phyloP scores from a whole-genome alignment of 2,329 filamentous ascomycete genomes.

The Pseudonectria foliicola region DNA sequence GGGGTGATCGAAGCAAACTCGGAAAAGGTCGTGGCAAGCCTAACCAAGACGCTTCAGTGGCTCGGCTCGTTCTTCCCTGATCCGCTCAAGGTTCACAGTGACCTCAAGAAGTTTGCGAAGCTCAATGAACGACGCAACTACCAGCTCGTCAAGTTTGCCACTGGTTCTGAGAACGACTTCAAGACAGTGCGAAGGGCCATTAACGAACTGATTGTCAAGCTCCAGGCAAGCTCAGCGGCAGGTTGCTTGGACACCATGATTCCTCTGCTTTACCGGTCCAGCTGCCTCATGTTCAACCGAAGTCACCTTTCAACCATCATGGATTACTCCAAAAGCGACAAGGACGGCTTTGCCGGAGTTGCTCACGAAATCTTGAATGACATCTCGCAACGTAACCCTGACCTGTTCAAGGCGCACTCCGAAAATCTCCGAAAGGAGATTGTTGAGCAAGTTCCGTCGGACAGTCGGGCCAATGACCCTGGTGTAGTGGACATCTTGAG shows the following conservation, averaged over 20 bases:
- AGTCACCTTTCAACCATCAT: conserved; percentile 90
- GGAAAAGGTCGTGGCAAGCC: conserved; percentile 59
- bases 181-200: conserved; percentile 84
- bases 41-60: conserved; percentile 67
- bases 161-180: conserved; percentile 82
- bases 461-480: conserved; percentile 59
- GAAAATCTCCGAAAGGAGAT: conserved; percentile 85
- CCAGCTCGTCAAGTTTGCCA: conserved; percentile 79
- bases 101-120: conserved; percentile 87
- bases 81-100: conserved; percentile 58
- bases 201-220: conserved; percentile 78
- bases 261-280: conserved; percentile 75
- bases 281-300: conserved; percentile 83
- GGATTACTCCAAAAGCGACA: conserved; percentile 76
- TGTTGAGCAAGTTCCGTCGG: conserved; percentile 69
- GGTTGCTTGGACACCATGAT: conserved; percentile 70
- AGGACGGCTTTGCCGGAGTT: conserved; percentile 66
- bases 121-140: conserved; percentile 85
- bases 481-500: conserved; percentile 85
- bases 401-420: conserved; percentile 87
- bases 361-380: conserved; percentile 88
- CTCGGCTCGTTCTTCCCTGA: conserved; percentile 74
- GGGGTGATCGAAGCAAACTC: conserved; percentile 71
- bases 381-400: conserved; percentile 82
- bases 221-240: conserved; percentile 60